Evolutionary conservation across 805 yeast species (phyloP).

Genomic region (Lipomyces chichibuensis): DNA sequence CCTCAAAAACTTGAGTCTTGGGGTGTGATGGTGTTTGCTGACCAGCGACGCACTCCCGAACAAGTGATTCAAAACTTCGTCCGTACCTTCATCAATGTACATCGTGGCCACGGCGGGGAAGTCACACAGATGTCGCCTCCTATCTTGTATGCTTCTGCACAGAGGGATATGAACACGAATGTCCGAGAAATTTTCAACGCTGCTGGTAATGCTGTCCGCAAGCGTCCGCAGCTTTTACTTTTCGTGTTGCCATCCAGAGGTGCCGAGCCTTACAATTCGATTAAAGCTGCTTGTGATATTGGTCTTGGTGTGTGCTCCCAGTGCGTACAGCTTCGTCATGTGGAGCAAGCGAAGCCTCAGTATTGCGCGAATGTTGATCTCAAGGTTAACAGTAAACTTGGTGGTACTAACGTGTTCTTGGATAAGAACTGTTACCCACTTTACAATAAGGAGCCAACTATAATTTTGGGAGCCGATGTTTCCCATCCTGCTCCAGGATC

Average conservation of each 20-base stretch:
- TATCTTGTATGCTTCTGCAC: constrained; percentile 19
- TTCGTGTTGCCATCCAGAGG: constrained; percentile 39
- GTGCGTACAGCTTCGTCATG: constrained; percentile 41
- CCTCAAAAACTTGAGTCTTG: constrained; percentile 17
- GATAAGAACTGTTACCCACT: constrained; percentile 34
- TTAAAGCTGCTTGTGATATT: constrained; percentile 42
- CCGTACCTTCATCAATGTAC: constrained; percentile 14
- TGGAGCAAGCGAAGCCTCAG: constrained; percentile 40
- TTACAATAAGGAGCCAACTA: constrained; percentile 38
- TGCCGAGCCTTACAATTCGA: constrained; percentile 39
- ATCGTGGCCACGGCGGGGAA: constrained; percentile 21
- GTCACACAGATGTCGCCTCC: constrained; percentile 23
- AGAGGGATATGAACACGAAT: constrained; percentile 10
- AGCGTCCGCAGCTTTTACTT: constrained; percentile 38
- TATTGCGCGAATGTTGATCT: constrained; percentile 45
- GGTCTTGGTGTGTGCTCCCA: constrained; percentile 42
- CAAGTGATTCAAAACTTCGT: constrained; percentile 25
- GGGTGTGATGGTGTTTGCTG: constrained; percentile 32
- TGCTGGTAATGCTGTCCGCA: constrained; percentile 33
- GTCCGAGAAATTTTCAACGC: constrained; percentile 17
- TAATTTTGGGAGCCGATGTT: constrained; percentile 42
- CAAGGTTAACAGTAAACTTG: constrained; percentile 44
- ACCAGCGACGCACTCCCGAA: constrained; percentile 12
- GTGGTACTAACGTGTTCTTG: constrained; percentile 42
- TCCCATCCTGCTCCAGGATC: constrained; percentile 41